Base-by-base conservation (phyloP, 768 basidiomycete genomes). In the Tricholoma furcatifolium region DNA sequence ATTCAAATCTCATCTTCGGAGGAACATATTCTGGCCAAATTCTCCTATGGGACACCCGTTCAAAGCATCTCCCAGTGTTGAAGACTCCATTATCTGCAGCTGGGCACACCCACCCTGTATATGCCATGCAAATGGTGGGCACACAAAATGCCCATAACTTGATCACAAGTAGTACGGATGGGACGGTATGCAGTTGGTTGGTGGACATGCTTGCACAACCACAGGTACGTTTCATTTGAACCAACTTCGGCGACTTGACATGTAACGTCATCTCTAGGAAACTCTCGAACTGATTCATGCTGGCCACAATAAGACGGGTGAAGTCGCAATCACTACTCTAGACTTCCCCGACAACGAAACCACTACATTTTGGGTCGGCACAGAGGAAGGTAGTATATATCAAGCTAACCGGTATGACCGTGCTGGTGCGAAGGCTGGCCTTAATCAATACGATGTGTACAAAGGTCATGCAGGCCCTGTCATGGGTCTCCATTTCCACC, bases 11-110 rank as follows among this genome's bases (percentile, higher is more conserved):
- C 15, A 81, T 99, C 35, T 97, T 98, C 57, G 97, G 97, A 47
- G 97, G 97, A 20, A 98, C 97, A n/a, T 98, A 98, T 67, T 98
- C 97, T 24, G 97, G 97, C 15, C 97, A 98, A 71, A 95, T 99
- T 56, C 74, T 99, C 23, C 80, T 98, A 0, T 99, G 97, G 97
- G 97, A 99, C 64, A 98, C 95, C 7, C 86, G 97, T 43, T 93
- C 95, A 2, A 96, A 96, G 66, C 93, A 97, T 66, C 75, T 98
- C 2, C 97, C 97, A 0, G 93, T 98, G 2, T 76, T 98, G 44
- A 99, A 98, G 74, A 97, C 97, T 5, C 97, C 97, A 0, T 71
- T 98, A 36, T 97, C 95, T 14, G 93, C 95, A 1, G 86, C 93
- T 24, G 97, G 97, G 0, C 97, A 99, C 66, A 98, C 97, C 3